Conservation (phyloP, 495 filamentous ascomycete species). For the Lasiosphaeriaceae sp. region DNA sequence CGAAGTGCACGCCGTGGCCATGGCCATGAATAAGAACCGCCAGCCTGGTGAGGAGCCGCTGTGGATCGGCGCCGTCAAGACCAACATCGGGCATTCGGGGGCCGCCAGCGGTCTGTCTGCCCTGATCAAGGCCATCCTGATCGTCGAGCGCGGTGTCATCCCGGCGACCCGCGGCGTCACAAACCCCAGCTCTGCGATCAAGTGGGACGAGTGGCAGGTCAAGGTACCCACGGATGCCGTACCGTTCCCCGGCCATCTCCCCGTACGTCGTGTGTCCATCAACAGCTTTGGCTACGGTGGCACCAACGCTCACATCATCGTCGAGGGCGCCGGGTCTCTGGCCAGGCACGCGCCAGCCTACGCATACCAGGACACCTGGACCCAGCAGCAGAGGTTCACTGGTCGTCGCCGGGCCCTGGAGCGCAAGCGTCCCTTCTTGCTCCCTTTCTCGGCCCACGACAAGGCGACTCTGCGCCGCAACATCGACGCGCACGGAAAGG, state of each 20-base stretch:
- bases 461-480: too few species aligned
- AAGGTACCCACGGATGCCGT: conserved; percentile 11
- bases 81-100: conserved; percentile 50
- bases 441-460: too few species aligned
- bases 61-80: conserved; percentile 36
- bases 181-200: conserved; percentile 39
- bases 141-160: conserved; percentile 44
- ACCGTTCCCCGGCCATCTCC: conserved; percentile 12
- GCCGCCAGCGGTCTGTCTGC: conserved; percentile 44
- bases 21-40: background rate
- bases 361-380: too few species aligned
- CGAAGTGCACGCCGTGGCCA: conserved; percentile 29
- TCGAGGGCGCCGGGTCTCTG: conserved; percentile 37
- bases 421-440: too few species aligned
- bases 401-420: too few species aligned
- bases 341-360: too few species aligned
- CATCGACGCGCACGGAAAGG: too few species aligned
- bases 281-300: conserved; percentile 63
- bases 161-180: conserved; percentile 35
- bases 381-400: too few species aligned
- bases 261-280: conserved; percentile 29
- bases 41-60: background rate
- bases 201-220: conserved; percentile 13
- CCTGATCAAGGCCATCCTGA: conserved; percentile 48
- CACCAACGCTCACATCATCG: conserved; percentile 55